Base-by-base conservation (phyloP, 441 rosid genomes). In the California macrophylla region DNA sequence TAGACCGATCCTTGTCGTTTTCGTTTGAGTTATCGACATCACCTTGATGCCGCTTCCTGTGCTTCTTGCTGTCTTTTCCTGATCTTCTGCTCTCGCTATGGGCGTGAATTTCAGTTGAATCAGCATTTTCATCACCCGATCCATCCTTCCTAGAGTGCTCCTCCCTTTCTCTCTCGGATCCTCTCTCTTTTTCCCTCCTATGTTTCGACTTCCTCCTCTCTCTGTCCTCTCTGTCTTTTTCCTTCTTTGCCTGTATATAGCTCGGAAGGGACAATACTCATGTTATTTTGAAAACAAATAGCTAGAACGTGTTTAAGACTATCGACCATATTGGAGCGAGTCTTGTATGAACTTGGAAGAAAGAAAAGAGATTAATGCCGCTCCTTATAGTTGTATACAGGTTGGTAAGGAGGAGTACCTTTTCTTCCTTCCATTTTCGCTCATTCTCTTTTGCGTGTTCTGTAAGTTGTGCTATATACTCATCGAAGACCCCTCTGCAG, bases 111-210 rank as follows among this genome's bases (percentile, higher is more conserved):
- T 83, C 87, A 67, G 60, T 56, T 71, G 76, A 40, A 69, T 78
- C 85, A 72, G 40, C 75, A 45, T 77, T 69, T 71, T 74, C 78
- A 71, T 63, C 71, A 50, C 78, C 83, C 69, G 76, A 72, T 71
- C 73, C 78, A 69, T 76, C 82, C 75, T 78, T 78, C 78, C 74
- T 76, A 12, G 47, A 66, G 79, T 66, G 82, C 70, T 83, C 83
- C 38, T 82, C 85, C n/a, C 40, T 73, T 70, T 82, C 86, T 78
- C 86, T 77, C 71, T 82, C 79, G 60, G 78, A 71, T 36, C 74
- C 80, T 75, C 80, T 80, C 42, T 80, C 86, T 64, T 80, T 83
- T 36, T 78, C 92, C 73, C 92, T 82, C 69, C 89, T 79, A 60
- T 85, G 79, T 61, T 76, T 85, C 45, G 56, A 72, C 72, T 74